These are phyloP conservation scores for Scheffersomyces cryptocercus DNA, from an alignment of 1,139 yeast species.

Conservation along the genomic window DNA sequence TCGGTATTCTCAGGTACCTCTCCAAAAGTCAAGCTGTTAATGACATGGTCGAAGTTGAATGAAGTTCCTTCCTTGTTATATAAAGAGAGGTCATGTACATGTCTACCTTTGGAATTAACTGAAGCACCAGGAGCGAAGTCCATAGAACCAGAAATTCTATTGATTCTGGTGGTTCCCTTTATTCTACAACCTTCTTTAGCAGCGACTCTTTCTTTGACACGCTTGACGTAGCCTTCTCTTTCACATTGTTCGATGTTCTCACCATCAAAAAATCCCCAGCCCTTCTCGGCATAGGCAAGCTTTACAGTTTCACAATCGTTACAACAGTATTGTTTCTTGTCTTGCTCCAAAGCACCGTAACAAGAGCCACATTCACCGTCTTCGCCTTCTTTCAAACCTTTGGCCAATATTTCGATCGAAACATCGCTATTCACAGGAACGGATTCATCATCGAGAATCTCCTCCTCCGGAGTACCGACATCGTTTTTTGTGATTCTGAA, in stretches of 20 bases:
- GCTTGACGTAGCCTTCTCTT: constrained; percentile 74
- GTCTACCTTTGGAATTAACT: constrained; percentile 55
- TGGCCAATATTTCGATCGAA: constrained; percentile 34
- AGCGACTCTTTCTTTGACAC: constrained; percentile 55
- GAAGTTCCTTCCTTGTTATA: constrained; percentile 56
- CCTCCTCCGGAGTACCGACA: constrained; percentile 26
- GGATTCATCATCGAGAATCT: constrained; percentile 28
- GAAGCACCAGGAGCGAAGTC: constrained; percentile 95
- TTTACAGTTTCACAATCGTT: constrained; percentile 82
- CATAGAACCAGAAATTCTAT: constrained; percentile 85
- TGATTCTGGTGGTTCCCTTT: constrained; percentile 74
- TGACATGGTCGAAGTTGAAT: constrained; percentile 68
- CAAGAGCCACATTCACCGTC: constrained; percentile 77
- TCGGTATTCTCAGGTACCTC: constrained; percentile 38
- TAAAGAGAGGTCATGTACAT: constrained; percentile 81
- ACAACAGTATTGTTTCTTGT: constrained; percentile 68
- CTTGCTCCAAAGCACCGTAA: constrained; percentile 78
- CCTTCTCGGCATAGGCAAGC: constrained; percentile 70
- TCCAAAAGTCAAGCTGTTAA: constrained; percentile 86
- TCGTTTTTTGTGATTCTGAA: constrained; percentile 51
- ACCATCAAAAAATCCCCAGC: constrained; percentile 94
- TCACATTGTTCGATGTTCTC: constrained; percentile 86
- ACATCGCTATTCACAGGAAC: constrained; percentile 26
- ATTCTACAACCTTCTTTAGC: constrained; percentile 81
- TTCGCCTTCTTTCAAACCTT: constrained; percentile 39